Base-by-base conservation (phyloP, 306 rosid genomes). In the Delonix regia region DNA sequence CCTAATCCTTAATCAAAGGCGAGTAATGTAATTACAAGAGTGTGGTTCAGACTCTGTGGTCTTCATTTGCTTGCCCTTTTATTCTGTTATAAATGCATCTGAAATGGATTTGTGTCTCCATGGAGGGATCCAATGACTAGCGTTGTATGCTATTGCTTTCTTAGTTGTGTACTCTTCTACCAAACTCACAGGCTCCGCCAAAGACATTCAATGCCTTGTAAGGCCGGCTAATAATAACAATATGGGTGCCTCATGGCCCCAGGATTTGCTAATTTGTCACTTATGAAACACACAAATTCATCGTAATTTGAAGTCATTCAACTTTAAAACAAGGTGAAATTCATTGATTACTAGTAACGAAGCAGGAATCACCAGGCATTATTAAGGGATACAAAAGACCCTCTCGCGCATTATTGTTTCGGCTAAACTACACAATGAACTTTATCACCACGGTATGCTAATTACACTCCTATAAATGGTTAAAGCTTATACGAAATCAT, bases 51-150 rank as follows among this genome's bases (percentile, higher is more conserved):
- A 80, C 81, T 71, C 41, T 75, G 80, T n/a, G 66, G 71, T 45
- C 79, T 62, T 71, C 42, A 3, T 18, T 70, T 19, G 10, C n/a
- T 77, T 39, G 22, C 21, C 47, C 47, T 41, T 25, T 38, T 22
- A 13, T 25, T 77, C 53, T 57, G 65, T 74, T 49, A 44, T 68
- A 71, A 70, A 71, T 27, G 78, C 53, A 30, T 53, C 80, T 78
- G 75, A 75, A 70, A 44, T 76, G 86, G 70, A 70, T 75, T 24
- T 82, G 68, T 69, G 80, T 83, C 82, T 72, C 78, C 38, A 64
- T 22, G 69, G 80, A 82, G 85, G 83, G 83, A 77, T 88, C 83
- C 86, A 71, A 79, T 74, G 87, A 81, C 57, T 80, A 67, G 64
- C 79, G 70, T 16, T 77, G 36, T 78, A 56, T 73, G 76, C 51